Evolutionary conservation across 2,329 filamentous ascomycete species (phyloP).

Genomic region (Diplodia seriata): DNA sequence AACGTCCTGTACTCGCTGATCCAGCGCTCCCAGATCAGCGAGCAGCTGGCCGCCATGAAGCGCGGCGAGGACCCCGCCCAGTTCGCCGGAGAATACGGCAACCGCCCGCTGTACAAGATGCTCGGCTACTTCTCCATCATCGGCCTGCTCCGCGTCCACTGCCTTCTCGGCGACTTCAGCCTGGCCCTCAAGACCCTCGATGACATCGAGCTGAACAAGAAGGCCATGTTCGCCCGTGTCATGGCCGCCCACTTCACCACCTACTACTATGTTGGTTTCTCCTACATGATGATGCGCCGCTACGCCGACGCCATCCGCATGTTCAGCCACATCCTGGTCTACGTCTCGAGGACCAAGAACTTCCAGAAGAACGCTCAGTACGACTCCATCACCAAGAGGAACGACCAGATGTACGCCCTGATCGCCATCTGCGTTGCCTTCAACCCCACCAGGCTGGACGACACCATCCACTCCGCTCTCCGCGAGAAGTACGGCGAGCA

Average conservation of each 20-base stretch:
- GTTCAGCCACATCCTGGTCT: constrained; percentile 99
- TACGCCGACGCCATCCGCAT: constrained; percentile 99
- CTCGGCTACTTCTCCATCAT: constrained; percentile 99
- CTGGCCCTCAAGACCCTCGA: constrained; percentile 98
- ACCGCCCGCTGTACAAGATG: constrained; percentile 95
- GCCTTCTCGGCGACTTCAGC: constrained; percentile 95
- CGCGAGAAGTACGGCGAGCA: constrained; percentile 99
- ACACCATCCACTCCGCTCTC: constrained; percentile 97
- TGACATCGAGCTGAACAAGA: constrained; percentile 99
- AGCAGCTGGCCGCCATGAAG: constrained; percentile 95
- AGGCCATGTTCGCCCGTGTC: constrained; percentile 99
- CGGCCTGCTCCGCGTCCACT: constrained; percentile 93
- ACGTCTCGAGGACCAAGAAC: constrained; percentile 98
- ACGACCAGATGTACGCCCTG: constrained; percentile 99
- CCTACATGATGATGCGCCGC: constrained; percentile 99
- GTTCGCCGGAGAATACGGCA: constrained; percentile 94
- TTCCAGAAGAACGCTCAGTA: constrained; percentile 99
- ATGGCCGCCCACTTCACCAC: constrained; percentile 99
- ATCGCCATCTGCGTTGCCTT: constrained; percentile 99
- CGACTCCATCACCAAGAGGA: constrained; percentile 99
- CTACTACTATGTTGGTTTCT: constrained; percentile 99
- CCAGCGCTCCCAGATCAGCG: constrained; percentile 96
- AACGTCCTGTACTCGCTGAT: constrained; percentile 99
- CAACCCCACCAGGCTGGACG: constrained; percentile 94
- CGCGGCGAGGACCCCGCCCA: constrained; percentile 86